Percentiles rank a stretch among this genome's conserved stretches.
These are phyloP conservation scores for Salix arbutifolia DNA, from an alignment of 345 rosid species.

Conservation along the genomic window DNA sequence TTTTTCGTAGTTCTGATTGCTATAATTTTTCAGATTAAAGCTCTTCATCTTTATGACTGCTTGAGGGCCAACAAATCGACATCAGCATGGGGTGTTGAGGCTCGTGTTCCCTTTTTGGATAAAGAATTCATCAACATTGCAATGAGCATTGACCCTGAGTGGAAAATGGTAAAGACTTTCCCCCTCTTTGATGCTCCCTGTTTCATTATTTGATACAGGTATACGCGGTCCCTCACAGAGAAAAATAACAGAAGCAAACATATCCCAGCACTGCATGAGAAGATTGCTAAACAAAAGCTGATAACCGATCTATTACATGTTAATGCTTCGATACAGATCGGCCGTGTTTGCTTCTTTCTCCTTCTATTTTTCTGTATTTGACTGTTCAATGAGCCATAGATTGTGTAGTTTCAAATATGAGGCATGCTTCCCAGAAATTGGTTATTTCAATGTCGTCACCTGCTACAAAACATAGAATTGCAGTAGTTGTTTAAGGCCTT, in stretches of 20 bases:
- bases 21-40: slow-evolving; percentile 54
- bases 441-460: not conserved
- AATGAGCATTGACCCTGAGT: slow-evolving; percentile 80
- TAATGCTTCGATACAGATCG: not conserved
- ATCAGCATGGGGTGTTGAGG: slow-evolving; percentile 92
- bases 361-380: not conserved
- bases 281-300: not conserved
- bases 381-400: not conserved
- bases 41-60: slow-evolving; percentile 85
- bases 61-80: slow-evolving; percentile 84
- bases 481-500: not conserved
- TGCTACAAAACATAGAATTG: not conserved
- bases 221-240: not conserved
- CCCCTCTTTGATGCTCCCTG: not conserved
- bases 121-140: slow-evolving; percentile 62
- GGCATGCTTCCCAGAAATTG: not conserved
- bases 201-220: not conserved
- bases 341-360: not conserved
- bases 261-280: no score
- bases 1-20: slow-evolving; percentile 8
- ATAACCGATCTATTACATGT: not conserved
- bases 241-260: not conserved
- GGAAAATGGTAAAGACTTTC: slow-evolving; percentile 63
- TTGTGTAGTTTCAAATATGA: not conserved
- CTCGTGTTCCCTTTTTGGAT: slow-evolving; percentile 85